Evolutionary conservation across 2,329 filamentous ascomycete genomes (phyloP).

Genomic region (Ophiostoma montium): DNA sequence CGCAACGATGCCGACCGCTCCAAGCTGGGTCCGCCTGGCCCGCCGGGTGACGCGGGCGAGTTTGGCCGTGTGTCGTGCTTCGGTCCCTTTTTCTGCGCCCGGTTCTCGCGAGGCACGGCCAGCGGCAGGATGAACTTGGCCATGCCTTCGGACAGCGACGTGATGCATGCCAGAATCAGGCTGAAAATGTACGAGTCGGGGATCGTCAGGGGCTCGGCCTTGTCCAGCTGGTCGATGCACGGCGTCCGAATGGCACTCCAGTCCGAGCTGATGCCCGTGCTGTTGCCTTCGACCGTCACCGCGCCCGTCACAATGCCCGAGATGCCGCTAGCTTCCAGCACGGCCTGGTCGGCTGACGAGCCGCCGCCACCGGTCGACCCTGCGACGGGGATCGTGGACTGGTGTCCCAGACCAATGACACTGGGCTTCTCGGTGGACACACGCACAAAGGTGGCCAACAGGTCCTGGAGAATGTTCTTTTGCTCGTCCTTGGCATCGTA

Average conservation of each 20-base stretch:
- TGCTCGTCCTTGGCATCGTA: constrained; percentile 63
- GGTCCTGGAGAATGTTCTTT: constrained; percentile 63
- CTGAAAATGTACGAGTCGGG: constrained; percentile 93
- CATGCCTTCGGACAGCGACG: constrained; percentile 77
- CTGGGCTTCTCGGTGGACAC: constrained; percentile 81
- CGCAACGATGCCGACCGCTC: constrained; percentile 55
- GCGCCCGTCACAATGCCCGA: constrained; percentile 73
- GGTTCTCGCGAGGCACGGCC: constrained; percentile 61
- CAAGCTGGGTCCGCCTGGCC: constrained; percentile 18
- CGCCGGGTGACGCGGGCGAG: constrained; percentile 23
- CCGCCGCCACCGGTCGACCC: constrained; percentile 41
- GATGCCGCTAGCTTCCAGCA: constrained; percentile 76
- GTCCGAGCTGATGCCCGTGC: constrained; percentile 70
- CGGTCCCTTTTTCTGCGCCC: constrained; percentile 35
- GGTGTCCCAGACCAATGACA: constrained; percentile 76
- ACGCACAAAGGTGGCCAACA: constrained; percentile 81
- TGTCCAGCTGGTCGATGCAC: constrained; percentile 90
- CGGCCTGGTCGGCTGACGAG: constrained; percentile 61
- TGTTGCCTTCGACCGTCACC: constrained; percentile 50
- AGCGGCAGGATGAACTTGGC: constrained; percentile 88
- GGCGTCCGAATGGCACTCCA: constrained; percentile 82
- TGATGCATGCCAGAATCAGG: constrained; percentile 76
- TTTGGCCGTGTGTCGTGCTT: constrained; percentile 30
- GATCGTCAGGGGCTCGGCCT: constrained; percentile 64
- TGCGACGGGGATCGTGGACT: constrained; percentile 67